Conservation (phyloP, 495 filamentous ascomycete species). For the Cenococcum geophilum region DNA sequence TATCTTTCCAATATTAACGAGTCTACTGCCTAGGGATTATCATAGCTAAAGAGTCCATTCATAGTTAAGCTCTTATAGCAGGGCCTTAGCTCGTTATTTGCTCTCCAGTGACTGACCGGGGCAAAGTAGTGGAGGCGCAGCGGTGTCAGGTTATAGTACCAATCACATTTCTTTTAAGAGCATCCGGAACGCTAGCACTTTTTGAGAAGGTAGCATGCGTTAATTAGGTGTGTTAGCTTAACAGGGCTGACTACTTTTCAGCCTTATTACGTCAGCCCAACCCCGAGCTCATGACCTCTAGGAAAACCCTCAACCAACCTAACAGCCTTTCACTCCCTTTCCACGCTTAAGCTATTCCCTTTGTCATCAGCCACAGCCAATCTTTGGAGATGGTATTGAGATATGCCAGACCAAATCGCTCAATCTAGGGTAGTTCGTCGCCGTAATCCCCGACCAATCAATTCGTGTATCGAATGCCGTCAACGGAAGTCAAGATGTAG, state of each 20-base stretch:
- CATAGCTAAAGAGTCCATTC: no score
- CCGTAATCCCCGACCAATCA: slow-evolving; percentile 30
- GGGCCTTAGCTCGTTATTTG: no score
- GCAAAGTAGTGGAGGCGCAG: no score
- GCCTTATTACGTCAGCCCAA: neutral
- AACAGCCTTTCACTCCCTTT: neutral
- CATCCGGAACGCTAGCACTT: neutral
- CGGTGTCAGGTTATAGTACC: no score
- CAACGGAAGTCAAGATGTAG: slow-evolving; percentile 27
- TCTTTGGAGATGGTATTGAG: slow-evolving; percentile 9
- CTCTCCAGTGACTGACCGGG: no score
- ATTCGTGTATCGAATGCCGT: slow-evolving; percentile 29
- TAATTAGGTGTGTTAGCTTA: neutral
- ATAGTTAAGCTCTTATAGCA: no score
- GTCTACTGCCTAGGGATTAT: no score
- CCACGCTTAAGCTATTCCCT: neutral
- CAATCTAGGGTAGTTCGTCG: slow-evolving; percentile 29
- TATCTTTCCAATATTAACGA: no score
- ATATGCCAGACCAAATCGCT: slow-evolving; percentile 28
- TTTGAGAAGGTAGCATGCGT: neutral
- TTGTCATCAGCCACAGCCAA: neutral
- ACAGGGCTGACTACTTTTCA: neutral
- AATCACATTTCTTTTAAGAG: neutral
- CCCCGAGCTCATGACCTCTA: neutral
- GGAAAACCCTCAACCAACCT: neutral